These are phyloP conservation scores for Ramaria sp. DNA, from an alignment of 768 basidiomycete genomes.

Conservation along the genomic window DNA sequence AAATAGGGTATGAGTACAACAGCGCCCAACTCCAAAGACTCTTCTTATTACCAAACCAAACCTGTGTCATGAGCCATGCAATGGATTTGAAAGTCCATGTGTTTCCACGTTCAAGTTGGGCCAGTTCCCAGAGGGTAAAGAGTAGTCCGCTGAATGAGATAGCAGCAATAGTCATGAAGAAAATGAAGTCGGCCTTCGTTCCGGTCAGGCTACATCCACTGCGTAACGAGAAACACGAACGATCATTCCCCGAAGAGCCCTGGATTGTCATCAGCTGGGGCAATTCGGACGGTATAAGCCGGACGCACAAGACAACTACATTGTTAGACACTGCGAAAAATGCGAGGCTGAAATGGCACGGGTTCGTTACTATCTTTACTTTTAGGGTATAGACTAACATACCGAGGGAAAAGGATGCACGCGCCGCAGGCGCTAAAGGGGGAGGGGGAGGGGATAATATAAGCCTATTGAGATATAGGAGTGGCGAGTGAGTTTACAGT, in stretches of 20 bases:
- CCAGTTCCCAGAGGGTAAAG: conserved; percentile 44
- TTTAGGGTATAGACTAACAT: conserved; percentile 6
- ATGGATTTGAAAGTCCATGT: conserved; percentile 39
- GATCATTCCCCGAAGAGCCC: conserved; percentile 76
- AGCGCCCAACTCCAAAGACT: neutral
- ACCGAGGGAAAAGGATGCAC: conserved; percentile 80
- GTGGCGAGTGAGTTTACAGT: conserved; percentile 21
- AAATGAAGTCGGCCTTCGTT: conserved; percentile 44
- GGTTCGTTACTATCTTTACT: neutral
- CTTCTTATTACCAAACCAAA: conserved; percentile 55
- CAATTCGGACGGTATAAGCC: neutral
- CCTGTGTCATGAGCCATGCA: conserved; percentile 77
- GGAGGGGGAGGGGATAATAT: neutral
- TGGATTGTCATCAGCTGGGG: conserved; percentile 18
- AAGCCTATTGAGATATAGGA: neutral
- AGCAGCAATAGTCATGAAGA: conserved; percentile 68
- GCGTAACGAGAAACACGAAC: conserved; percentile 11
- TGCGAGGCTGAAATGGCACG: conserved; percentile 41
- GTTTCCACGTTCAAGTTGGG: conserved; percentile 25
- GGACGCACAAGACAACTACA: conserved; percentile 60
- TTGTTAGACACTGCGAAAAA: conserved; percentile 77
- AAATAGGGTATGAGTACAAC: neutral
- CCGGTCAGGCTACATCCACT: neutral
- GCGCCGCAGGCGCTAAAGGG: conserved; percentile 57
- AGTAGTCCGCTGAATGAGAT: conserved; percentile 76